Conservation (phyloP, 208 protist genomes). For the Borovskyia barvae region DNA sequence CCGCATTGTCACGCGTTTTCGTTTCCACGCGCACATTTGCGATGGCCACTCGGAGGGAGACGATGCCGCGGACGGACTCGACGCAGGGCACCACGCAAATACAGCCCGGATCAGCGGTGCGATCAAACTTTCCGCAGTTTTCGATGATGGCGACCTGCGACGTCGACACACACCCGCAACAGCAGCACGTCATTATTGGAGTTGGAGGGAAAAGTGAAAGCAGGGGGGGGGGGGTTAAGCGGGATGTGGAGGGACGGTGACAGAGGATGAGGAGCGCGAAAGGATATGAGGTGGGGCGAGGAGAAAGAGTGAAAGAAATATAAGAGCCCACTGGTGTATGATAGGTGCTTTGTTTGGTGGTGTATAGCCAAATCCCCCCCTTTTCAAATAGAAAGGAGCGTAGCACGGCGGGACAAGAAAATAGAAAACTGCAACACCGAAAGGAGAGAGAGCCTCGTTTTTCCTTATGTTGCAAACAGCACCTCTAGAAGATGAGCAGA, state of each 20-base stretch:
- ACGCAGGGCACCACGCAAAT: conserved; percentile 52
- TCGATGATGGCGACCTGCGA: conserved; percentile 62
- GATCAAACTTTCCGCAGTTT: conserved; percentile 61
- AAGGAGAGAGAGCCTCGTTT: not conserved
- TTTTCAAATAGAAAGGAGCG: too few relatives aligned
- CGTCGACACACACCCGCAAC: conserved; percentile 60
- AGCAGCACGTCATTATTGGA: conserved; percentile 30
- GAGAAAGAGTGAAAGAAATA: too few relatives aligned
- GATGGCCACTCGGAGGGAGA: conserved; percentile 49
- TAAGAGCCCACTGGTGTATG: too few relatives aligned
- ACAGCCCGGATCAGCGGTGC: conserved; percentile 45
- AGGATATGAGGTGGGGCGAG: not conserved
- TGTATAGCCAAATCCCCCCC: too few relatives aligned
- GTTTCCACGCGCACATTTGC: conserved; percentile 53
- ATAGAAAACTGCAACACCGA: conserved; percentile 1
- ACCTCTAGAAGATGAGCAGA: not conserved
- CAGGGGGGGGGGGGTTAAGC: too few relatives aligned
- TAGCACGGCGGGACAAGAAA: not conserved
- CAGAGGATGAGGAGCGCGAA: not conserved
- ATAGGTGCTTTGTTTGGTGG: too few relatives aligned
- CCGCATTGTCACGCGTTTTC: conserved; percentile 82
- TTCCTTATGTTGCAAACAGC: not conserved
- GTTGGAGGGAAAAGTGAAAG: too few relatives aligned
- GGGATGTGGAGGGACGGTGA: not conserved
- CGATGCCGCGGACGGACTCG: conserved; percentile 35